Evolutionary conservation across 2,329 filamentous ascomycete genomes (phyloP), one percentile per base, ranked within the genome.

Genomic region (Cladobotryum mycophilum): DNA sequence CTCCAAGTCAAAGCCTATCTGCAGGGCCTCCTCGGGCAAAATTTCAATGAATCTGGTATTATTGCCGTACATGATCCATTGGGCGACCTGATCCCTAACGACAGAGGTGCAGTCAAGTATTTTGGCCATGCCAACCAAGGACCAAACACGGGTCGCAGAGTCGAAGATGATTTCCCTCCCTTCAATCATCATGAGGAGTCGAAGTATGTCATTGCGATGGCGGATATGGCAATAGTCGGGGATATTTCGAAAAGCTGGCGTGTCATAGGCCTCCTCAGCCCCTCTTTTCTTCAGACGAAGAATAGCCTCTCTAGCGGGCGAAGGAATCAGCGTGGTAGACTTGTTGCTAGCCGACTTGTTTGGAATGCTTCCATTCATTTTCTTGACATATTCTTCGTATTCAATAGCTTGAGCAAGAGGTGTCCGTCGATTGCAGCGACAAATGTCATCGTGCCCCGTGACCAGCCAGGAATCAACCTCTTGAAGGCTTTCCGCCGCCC

Each of bases 71-170:
- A 80, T 73, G 11, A 87, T 69, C 84, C 85, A 88, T 33, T 74
- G 71, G 2, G 75, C 64, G 40, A 85, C 72, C 12, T 68, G 69
- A 45, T 80, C 74, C 54, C 63, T 73, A 17, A 81, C 63, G 7
- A 71, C 61, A 4, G 58, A 55, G 2, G 64, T 61, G 49, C 80
- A 77, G 25, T 82, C 78, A 46, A 85, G 76, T 37, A 81, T 71
- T 53, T 79, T 79, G 7, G 81, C 79, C 8, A 88, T 64, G 3
- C 76, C 79, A 34, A 81, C 78, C n/a, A 86, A 72, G 0, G 84
- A 87, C 75, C 81, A 88, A 36, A 86, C 67, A 13, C 85, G 81
- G 11, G 77, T 72, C 0, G 85, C 84, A 0, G 84, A 86, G 63
- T 88, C 78, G 13, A 89, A 63, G 1, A 72, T 68, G 1, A 82